Percentiles rank a stretch among this genome's conserved stretches.
Evolutionary conservation across 2,329 filamentous ascomycete genomes (phyloP).

Genomic region (Monilinia fructicola): DNA sequence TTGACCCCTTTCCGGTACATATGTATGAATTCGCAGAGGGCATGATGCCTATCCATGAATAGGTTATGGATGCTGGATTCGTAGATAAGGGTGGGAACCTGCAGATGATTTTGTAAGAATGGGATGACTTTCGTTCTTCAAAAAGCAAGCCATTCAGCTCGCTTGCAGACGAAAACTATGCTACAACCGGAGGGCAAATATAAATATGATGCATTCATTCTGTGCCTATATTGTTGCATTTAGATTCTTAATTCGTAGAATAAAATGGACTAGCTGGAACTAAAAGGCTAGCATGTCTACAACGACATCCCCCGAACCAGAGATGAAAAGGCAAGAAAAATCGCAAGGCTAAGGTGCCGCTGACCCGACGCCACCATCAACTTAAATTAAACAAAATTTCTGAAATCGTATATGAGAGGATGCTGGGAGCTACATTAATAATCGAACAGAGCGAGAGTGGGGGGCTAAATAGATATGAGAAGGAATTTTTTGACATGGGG

Average conservation of each 20-base stretch:
- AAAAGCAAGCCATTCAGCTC: constrained; percentile 8
- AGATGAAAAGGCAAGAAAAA: neutral
- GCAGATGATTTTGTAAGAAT: constrained; percentile 13
- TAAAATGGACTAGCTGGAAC: neutral
- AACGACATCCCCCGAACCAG: neutral
- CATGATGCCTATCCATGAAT: neutral
- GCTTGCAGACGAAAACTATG: constrained; percentile 1
- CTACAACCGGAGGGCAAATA: constrained; percentile 14
- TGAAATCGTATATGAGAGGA: too few species aligned
- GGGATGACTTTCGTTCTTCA: constrained; percentile 3
- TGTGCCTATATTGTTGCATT: neutral
- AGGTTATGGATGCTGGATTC: neutral
- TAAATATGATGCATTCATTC: constrained; percentile 1
- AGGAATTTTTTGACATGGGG: too few species aligned
- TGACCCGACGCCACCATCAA: constrained; percentile 6
- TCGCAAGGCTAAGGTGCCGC: constrained; percentile 12
- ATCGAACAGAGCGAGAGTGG: too few species aligned
- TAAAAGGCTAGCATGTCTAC: neutral
- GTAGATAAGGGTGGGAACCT: constrained; percentile 12
- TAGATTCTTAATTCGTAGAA: neutral
- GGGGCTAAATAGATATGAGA: too few species aligned
- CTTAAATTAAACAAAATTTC: too few species aligned
- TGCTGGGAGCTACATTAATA: too few species aligned
- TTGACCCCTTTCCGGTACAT: neutral
- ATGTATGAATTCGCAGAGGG: neutral